Base-by-base conservation (phyloP, 2,329 filamentous ascomycete species). In the Zarea fungicola region DNA sequence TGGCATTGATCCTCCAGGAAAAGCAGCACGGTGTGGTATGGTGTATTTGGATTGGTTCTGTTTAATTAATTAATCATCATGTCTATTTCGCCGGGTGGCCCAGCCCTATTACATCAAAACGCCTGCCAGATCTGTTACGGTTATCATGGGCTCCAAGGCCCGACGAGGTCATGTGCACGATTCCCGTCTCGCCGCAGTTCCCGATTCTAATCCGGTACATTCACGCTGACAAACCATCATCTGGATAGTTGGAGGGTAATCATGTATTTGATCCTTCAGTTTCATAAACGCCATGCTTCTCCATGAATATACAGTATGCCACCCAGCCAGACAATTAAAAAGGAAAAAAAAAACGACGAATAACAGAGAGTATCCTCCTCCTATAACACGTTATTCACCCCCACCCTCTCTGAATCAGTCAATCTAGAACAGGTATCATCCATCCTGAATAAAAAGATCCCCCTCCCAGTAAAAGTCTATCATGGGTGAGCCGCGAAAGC, bases 401-500 rank as follows among this genome's bases (percentile, higher is more conserved):
- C 21, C 42, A 45, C 37, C 10, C 23, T 18, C 16, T 21, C 25
- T 18, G 5, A 13, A 29, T 35, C 43, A 16, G 21, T n/a, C 45
- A 23, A 43, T 45, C 35, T 28, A 34, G n/a, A n/a, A n/a, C n/a
- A n/a, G n/a, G n/a, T n/a, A n/a, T n/a, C 42, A 45, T 39, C 10
- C 23, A 14, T n/a, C 14, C 25, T 18, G 5, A 13, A 29, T 35
- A 40, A 16, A 22, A 8, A 42, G 25, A 43, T 45, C 35, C 25
- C 35, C 34, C 29, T 50, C 36, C 39, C 5, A 34, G 9, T 21
- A 22, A 6, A 36, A 42, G 11, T 45, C 48, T 50, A 43, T 45
- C 51, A 42, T 44, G 48, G 31, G 13, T 25, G 23, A 26, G n/a
- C 40, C 22, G 55, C 58, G 48, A 78, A 80, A 43, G 77, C 77